Evolutionary conservation across 2,329 filamentous ascomycete species (phyloP).

Genomic region (Stachybotrys chartarum): DNA sequence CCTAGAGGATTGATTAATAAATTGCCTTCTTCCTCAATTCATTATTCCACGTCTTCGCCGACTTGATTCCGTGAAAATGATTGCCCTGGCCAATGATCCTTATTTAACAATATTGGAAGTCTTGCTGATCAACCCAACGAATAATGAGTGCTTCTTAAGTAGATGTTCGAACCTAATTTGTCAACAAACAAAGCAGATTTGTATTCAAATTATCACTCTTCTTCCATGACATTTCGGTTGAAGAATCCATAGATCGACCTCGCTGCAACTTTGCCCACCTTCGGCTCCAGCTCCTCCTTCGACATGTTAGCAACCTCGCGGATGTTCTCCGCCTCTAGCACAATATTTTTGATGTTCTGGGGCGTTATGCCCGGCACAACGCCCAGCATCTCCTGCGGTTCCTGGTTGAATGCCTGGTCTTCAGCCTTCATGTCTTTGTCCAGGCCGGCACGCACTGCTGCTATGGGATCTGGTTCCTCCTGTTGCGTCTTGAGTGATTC

Average conservation of each 20-base stretch:
- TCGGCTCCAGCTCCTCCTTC: slow-evolving; percentile 60
- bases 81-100: no score
- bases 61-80: no score
- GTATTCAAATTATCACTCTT: slow-evolving; percentile 20
- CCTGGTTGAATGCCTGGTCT: slow-evolving; percentile 69
- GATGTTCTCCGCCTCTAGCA: slow-evolving; percentile 67
- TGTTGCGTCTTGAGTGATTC: slow-evolving; percentile 85
- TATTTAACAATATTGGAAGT: no score
- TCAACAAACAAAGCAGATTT: neutral
- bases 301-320: slow-evolving; percentile 80
- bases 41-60: no score
- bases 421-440: slow-evolving; percentile 46
- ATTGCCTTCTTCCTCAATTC: neutral
- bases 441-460: slow-evolving; percentile 77
- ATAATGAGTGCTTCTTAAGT: no score
- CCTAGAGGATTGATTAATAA: neutral
- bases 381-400: slow-evolving; percentile 85
- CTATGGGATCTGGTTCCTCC: slow-evolving; percentile 82
- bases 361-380: slow-evolving; percentile 78
- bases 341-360: slow-evolving; percentile 67
- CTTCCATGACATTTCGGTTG: slow-evolving; percentile 52
- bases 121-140: no score
- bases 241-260: slow-evolving; percentile 79
- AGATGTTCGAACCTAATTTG: no score
- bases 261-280: slow-evolving; percentile 73